These are phyloP conservation scores for Paraphoma chrysanthemicola DNA, from an alignment of 2,329 filamentous ascomycete genomes.

Conservation along the genomic window DNA sequence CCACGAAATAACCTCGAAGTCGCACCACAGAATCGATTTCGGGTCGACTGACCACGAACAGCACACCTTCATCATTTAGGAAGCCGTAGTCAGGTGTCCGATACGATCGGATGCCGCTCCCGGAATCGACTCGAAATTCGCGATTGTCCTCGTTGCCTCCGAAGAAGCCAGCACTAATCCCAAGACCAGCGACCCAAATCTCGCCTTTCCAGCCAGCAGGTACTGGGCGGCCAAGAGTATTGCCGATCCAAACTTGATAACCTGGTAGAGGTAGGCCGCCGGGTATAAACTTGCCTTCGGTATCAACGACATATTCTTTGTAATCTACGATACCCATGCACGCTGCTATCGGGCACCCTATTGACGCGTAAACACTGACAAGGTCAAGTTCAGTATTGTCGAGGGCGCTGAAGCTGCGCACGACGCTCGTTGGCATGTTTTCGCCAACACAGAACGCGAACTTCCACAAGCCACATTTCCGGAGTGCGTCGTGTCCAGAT, in stretches of 20 bases:
- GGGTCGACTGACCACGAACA: neutral
- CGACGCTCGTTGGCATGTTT: neutral
- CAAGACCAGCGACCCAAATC: neutral
- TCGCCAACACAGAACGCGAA: neutral
- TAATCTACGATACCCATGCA: slow-evolving; percentile 3
- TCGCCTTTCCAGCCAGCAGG: neutral
- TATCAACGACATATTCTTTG: neutral
- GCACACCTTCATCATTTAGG: neutral
- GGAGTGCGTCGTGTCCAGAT: neutral
- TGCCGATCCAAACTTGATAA: neutral
- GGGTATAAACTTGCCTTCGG: slow-evolving; percentile 2
- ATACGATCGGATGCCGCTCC: neutral
- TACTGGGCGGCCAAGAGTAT: neutral
- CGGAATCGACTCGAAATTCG: neutral
- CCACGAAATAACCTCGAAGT: neutral
- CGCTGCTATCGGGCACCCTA: neutral
- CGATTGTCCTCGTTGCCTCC: neutral
- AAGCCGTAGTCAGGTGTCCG: neutral
- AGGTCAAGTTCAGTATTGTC: neutral
- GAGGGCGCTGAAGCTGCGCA: neutral
- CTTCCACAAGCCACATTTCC: neutral
- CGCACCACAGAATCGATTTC: neutral
- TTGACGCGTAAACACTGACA: neutral
- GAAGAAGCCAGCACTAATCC: neutral
- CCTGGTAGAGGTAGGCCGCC: neutral